Conservation (phyloP, 2,329 filamentous ascomycete species). For the Colletotrichum filicis region DNA sequence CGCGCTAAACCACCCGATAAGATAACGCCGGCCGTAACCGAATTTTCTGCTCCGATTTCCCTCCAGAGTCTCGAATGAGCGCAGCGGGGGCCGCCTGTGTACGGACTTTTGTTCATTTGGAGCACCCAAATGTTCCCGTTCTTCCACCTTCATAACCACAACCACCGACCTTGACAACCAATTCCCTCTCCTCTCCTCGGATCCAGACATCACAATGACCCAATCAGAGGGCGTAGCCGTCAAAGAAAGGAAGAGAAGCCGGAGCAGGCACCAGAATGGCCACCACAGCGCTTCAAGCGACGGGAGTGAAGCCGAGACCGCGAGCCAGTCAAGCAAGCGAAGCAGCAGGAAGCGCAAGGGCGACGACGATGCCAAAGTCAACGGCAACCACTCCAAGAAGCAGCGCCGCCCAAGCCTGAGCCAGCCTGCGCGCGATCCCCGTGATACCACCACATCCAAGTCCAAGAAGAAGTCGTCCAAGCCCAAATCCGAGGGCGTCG, state of each 20-base stretch:
- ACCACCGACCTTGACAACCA: background rate
- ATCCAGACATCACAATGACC: constrained; percentile 47
- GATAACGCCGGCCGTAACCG: constrained; percentile 29
- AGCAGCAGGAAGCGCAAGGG: constrained; percentile 37
- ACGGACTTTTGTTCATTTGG: background rate
- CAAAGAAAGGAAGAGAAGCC: constrained; percentile 47
- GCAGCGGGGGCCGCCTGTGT: constrained; percentile 16
- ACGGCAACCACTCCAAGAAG: constrained; percentile 40
- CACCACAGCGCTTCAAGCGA: constrained; percentile 37
- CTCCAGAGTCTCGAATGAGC: constrained; percentile 13
- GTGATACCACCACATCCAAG: constrained; percentile 59
- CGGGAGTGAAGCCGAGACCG: constrained; percentile 32
- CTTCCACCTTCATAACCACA: background rate
- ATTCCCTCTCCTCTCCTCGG: constrained; percentile 38
- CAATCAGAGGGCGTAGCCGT: constrained; percentile 41
- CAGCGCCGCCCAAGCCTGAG: constrained; percentile 63
- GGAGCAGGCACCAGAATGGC: constrained; percentile 41
- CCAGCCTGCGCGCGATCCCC: constrained; percentile 70
- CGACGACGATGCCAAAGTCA: constrained; percentile 42
- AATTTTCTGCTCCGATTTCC: constrained; percentile 35
- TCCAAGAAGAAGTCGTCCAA: constrained; percentile 45
- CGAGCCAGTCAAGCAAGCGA: constrained; percentile 34
- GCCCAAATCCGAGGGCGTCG: constrained; percentile 41
- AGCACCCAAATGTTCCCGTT: background rate
- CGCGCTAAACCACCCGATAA: constrained; percentile 22